phyloP scores from a whole-genome alignment of 2,329 filamentous ascomycete species.

The Neobulgaria alba region DNA sequence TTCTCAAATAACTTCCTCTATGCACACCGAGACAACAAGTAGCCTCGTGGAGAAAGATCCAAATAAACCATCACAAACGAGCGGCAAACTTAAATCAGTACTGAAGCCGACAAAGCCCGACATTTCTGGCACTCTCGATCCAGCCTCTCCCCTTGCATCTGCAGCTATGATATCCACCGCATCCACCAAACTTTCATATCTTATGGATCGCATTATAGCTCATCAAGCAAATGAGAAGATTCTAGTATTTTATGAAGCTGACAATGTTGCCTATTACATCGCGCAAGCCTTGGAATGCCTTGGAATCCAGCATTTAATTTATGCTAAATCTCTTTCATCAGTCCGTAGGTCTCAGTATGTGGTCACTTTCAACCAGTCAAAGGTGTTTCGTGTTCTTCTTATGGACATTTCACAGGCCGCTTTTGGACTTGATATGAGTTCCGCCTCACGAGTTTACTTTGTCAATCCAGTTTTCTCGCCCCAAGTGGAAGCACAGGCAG shows the following conservation, averaged over 20 bases:
- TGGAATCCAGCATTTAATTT: conserved; percentile 55
- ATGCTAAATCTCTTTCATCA: conserved; percentile 53
- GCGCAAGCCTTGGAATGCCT: conserved; percentile 72
- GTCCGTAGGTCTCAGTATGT: conserved; percentile 66
- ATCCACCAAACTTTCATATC: conserved; percentile 80
- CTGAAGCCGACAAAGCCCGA: conserved; percentile 13
- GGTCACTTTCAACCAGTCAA: conserved; percentile 56
- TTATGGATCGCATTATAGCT: conserved; percentile 62
- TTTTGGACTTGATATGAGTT: conserved; percentile 76
- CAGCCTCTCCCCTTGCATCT: conserved; percentile 23
- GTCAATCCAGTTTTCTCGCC: conserved; percentile 82
- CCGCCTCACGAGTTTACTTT: conserved; percentile 81
- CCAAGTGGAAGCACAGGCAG: conserved; percentile 78
- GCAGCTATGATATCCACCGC: conserved; percentile 60
- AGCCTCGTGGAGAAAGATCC: neutral
- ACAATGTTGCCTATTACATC: conserved; percentile 80
- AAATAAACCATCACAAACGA: neutral
- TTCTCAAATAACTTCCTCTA: neutral
- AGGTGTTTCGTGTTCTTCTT: conserved; percentile 54
- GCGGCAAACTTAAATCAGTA: conserved; percentile 14
- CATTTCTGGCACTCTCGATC: conserved; percentile 16
- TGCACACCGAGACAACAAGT: neutral
- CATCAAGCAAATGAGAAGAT: conserved; percentile 73
- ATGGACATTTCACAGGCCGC: conserved; percentile 91
- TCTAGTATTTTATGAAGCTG: conserved; percentile 84